Evolutionary conservation across 441 rosid species (phyloP).

Genomic region (Erodium moschatum): DNA sequence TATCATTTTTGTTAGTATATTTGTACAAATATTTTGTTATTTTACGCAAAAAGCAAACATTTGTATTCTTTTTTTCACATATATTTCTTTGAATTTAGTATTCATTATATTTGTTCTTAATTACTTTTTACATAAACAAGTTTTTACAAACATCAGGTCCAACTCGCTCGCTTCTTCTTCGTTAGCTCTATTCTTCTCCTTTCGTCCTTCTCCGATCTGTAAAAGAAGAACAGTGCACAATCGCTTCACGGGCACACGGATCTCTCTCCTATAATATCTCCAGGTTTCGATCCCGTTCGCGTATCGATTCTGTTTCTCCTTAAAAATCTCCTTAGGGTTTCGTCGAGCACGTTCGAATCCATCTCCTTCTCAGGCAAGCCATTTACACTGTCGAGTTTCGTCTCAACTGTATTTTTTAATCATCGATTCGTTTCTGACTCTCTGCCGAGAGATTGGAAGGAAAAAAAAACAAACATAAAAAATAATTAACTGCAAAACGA

Average conservation of each 20-base stretch:
- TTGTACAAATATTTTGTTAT: no score
- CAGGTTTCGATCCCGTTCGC: background rate
- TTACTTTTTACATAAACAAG: background rate
- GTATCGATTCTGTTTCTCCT: background rate
- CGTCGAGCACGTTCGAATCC: background rate
- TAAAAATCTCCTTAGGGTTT: background rate
- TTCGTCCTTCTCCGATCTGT: background rate
- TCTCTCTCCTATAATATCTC: background rate
- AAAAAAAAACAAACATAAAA: background rate
- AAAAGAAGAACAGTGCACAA: background rate
- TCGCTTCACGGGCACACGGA: constrained; percentile 2
- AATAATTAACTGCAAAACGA: background rate
- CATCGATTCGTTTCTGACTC: background rate
- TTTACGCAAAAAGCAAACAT: no score
- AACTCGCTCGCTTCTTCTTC: constrained; percentile 4
- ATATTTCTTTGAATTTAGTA: no score
- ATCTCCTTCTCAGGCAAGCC: constrained; percentile 2
- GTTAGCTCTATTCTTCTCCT: background rate
- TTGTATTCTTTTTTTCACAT: no score
- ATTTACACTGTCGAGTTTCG: constrained; percentile 1
- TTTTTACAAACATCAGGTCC: background rate
- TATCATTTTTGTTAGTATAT: no score
- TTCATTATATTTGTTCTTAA: background rate
- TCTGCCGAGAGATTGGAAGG: background rate
- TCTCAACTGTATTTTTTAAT: background rate